Conservation (phyloP, 164 flowering plant genomes). For the Macadamia integrifolia region DNA sequence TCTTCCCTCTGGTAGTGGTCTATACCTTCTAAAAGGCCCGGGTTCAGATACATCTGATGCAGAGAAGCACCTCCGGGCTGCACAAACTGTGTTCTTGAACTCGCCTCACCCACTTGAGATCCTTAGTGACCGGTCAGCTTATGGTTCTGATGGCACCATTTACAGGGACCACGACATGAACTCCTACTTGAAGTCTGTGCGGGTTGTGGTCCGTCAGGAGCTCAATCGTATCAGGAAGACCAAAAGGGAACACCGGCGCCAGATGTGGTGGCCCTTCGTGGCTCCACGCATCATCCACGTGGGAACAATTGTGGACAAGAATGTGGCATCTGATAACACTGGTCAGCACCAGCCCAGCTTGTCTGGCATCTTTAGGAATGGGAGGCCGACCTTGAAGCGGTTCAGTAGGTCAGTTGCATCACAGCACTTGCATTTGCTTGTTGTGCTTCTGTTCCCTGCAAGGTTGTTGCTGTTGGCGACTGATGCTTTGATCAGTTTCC, state of each 20-base stretch:
- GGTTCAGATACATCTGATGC: conserved; percentile 24
- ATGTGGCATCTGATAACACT: conserved; percentile 2
- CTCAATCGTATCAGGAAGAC: conserved; percentile 42
- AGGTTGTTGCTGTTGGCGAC: conserved; percentile 40
- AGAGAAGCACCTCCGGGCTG: conserved; percentile 47
- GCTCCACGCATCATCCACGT: conserved; percentile 13
- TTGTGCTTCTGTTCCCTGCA: conserved; percentile 65
- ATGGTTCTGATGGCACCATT: conserved; percentile 58
- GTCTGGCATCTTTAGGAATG: conserved; percentile 39
- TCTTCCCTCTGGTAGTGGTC: conserved; percentile 69
- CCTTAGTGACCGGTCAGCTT: conserved; percentile 58
- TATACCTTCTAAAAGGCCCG: conserved; percentile 39
- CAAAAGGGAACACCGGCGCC: conserved; percentile 37
- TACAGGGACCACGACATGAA: conserved; percentile 72
- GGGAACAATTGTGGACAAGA: conserved; percentile 21
- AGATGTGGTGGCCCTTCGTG: conserved; percentile 55
- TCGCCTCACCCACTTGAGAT: conserved; percentile 78
- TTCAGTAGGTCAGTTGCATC: conserved; percentile 69
- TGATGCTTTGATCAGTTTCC: conserved; percentile 22
- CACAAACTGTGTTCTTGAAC: conserved; percentile 45
- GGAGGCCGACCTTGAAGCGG: conserved; percentile 57
- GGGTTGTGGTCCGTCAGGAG: conserved; percentile 53
- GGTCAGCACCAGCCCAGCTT: conserved; percentile 36
- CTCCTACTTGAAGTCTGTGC: conserved; percentile 47
- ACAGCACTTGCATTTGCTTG: conserved; percentile 59